These are phyloP conservation scores for Paxillus ammoniavirescens DNA, from an alignment of 768 basidiomycete genomes.

Conservation along the genomic window DNA sequence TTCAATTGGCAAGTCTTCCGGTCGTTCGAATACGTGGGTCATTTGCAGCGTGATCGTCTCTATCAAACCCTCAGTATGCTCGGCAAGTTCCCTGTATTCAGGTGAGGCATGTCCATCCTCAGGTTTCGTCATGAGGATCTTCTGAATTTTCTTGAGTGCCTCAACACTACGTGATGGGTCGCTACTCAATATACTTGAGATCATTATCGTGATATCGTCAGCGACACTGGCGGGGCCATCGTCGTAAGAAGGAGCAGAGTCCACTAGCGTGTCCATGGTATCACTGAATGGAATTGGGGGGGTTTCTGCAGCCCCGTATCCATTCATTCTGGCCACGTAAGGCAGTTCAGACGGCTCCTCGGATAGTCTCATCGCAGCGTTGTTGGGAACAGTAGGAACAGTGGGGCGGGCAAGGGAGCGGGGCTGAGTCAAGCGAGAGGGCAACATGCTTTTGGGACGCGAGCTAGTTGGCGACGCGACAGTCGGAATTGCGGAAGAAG, in stretches of 20 bases:
- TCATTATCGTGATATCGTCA: slow-evolving; percentile 75
- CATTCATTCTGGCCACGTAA: slow-evolving; percentile 20
- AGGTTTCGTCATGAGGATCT: slow-evolving; percentile 73
- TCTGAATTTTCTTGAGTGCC: slow-evolving; percentile 90
- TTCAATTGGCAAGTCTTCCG: slow-evolving; percentile 66
- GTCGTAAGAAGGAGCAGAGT: slow-evolving; percentile 27
- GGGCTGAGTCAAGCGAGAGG: slow-evolving; percentile 72
- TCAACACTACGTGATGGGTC: slow-evolving; percentile 87
- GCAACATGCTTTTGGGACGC: slow-evolving; percentile 67
- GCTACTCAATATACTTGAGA: slow-evolving; percentile 86
- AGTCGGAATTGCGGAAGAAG: slow-evolving; percentile 27
- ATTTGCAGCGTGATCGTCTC: slow-evolving; percentile 91
- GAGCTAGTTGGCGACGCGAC: slow-evolving; percentile 38
- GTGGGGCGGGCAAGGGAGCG: slow-evolving; percentile 42
- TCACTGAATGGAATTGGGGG: slow-evolving; percentile 21
- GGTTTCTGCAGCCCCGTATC: slow-evolving; percentile 11
- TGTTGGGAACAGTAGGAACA: slow-evolving; percentile 20
- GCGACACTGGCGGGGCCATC: slow-evolving; percentile 13
- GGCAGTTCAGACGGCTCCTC: slow-evolving; percentile 33
- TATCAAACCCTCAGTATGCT: slow-evolving; percentile 79
- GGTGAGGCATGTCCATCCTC: slow-evolving; percentile 68
- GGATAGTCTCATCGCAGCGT: slow-evolving; percentile 14
- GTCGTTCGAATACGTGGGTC: slow-evolving; percentile 86
- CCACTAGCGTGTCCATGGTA: slow-evolving; percentile 35
- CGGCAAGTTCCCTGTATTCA: slow-evolving; percentile 74